These are phyloP conservation scores for Aspergillus incahuasiensis DNA, from an alignment of 495 filamentous ascomycete species.

Conservation along the genomic window DNA sequence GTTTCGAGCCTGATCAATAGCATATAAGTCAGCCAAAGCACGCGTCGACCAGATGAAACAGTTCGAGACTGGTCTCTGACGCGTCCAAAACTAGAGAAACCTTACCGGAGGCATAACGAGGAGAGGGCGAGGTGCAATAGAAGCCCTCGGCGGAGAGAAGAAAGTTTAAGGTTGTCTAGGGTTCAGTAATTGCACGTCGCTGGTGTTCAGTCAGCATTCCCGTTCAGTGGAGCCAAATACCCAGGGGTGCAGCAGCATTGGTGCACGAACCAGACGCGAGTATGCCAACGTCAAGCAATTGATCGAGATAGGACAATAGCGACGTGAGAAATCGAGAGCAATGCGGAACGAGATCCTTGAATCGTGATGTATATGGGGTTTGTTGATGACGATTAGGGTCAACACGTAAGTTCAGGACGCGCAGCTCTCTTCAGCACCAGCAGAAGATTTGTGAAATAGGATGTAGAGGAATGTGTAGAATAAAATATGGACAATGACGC, in stretches of 20 bases:
- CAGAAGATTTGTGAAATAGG: slow-evolving; percentile 11
- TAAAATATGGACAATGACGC: slow-evolving; percentile 19
- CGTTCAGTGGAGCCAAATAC: slow-evolving; percentile 37
- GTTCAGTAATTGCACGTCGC: slow-evolving; percentile 15
- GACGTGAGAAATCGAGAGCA: slow-evolving; percentile 15
- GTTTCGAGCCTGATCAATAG: slow-evolving; percentile 44
- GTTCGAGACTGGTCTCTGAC: slow-evolving; percentile 3
- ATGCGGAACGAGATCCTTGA: slow-evolving; percentile 16
- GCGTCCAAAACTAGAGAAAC: slow-evolving; percentile 21
- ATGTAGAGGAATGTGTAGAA: background rate
- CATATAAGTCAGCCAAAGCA: slow-evolving; percentile 13
- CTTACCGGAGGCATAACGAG: slow-evolving; percentile 45
- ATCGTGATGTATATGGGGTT: slow-evolving; percentile 21
- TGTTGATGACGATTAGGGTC: slow-evolving; percentile 26
- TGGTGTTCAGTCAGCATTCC: slow-evolving; percentile 41
- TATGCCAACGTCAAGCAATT: slow-evolving; percentile 26
- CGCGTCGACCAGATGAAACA: background rate
- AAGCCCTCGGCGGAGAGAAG: slow-evolving; percentile 24
- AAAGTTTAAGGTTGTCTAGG: slow-evolving; percentile 28
- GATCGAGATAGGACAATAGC: slow-evolving; percentile 24
- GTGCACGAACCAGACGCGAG: slow-evolving; percentile 45
- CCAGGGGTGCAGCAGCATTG: slow-evolving; percentile 25
- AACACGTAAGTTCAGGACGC: slow-evolving; percentile 23
- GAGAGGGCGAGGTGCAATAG: slow-evolving; percentile 18
- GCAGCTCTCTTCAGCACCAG: slow-evolving; percentile 8